phyloP scores from a whole-genome alignment of 192 early-diverging fungal genomes.

The Geranomyces michiganensis region DNA sequence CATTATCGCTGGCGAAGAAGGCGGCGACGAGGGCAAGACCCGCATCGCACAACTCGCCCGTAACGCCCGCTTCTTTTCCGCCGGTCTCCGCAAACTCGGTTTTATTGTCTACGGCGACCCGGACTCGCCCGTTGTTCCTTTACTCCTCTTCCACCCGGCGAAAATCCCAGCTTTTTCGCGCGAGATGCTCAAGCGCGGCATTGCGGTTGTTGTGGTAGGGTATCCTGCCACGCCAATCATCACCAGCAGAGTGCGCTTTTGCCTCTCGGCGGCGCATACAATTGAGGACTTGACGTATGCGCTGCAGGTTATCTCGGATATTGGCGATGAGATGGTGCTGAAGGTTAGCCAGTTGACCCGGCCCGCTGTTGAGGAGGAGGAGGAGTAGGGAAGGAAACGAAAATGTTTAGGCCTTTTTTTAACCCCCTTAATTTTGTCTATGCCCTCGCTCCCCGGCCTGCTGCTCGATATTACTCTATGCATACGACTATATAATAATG shows the following conservation, averaged over 20 bases:
- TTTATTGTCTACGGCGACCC: constrained; percentile 91
- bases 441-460: too few relatives aligned
- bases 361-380: background rate
- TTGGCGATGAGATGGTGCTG: constrained; percentile 46
- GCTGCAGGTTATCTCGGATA: constrained; percentile 49
- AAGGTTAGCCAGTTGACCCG: constrained; percentile 23
- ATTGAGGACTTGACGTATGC: constrained; percentile 80
- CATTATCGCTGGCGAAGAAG: constrained; percentile 93
- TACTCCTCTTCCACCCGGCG: constrained; percentile 90
- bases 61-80: constrained; percentile 84
- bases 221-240: constrained; percentile 99
- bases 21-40: constrained; percentile 77
- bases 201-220: constrained; percentile 95
- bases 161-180: constrained; percentile 97
- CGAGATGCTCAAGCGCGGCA: constrained; percentile 82
- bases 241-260: constrained; percentile 90
- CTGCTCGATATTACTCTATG: too few relatives aligned
- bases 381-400: background rate
- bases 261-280: constrained; percentile 91
- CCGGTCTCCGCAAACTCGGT: constrained; percentile 80
- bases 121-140: constrained; percentile 88
- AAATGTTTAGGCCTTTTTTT: too few relatives aligned
- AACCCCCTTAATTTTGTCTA: too few relatives aligned
- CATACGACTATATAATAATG: too few relatives aligned
- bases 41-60: constrained; percentile 83